Base-by-base conservation (phyloP, 2,329 filamentous ascomycete species). In the Paecilomyces sp. region DNA sequence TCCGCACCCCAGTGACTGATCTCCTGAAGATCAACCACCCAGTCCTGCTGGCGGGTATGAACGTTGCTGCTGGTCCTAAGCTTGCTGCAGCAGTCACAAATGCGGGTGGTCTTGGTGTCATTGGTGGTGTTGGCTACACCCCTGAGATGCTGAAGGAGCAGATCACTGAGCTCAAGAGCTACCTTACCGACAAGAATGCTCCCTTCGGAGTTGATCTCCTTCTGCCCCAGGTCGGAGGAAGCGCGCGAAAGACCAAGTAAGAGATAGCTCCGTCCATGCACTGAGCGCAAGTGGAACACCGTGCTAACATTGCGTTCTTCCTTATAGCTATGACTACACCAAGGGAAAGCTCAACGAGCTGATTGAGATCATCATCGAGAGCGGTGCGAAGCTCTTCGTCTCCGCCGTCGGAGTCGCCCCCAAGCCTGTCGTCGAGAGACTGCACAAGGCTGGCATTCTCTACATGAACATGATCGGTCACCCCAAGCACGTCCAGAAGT, bases 381-480 rank as follows among this genome's bases (percentile, higher is more conserved):
- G 88, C 58, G 91, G 91, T 66, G 90, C 92, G 62, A 92, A 87
- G 77, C 86, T 99, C 61, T 99, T 99, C 80, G 94, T 99, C 69
- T 97, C 91, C 57, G 94, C 94, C 70, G 92, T 99, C 74, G 94
- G 94, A 71, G 89, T 97, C 28, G 92, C 94, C 52, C 91, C 94
- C 66, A 91, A 90, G 79, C 81, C 84, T 67, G 88, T 97, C 61
- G 92, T 99, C 70, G 92, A 97, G 66, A 89, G 85, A 74, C 87
- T 99, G 54, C 94, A 99, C 85, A 85, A 86, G 72, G 81, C 86
- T 71, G 92, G 92, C 67, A 85, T 99, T 67, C 84, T 96, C 67
- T 96, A 95, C 84, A 97, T 97, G 94, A 99, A 99, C 88, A 99
- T 99, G 94, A 92, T 99, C 75, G 94, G 94, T 67, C 94, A 99